Conservation (phyloP, 345 rosid genomes). For the Eucalyptus grandis region DNA sequence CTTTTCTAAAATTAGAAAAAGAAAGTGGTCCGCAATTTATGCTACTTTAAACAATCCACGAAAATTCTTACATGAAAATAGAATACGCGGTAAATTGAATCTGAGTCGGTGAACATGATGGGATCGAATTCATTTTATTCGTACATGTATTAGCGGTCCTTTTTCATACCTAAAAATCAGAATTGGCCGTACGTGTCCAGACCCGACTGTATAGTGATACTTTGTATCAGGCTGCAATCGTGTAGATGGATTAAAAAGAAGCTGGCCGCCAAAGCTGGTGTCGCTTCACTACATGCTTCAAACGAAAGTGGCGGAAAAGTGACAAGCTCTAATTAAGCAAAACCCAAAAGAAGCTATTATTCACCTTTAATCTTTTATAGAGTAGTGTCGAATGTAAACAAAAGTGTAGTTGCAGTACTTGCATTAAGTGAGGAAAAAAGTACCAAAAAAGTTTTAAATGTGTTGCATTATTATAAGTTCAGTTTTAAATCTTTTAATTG, state of each 20-base stretch:
- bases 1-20: background rate
- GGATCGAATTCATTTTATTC: background rate
- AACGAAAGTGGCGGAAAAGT: background rate
- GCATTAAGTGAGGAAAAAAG: background rate
- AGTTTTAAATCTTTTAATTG: accelerated
- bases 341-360: background rate
- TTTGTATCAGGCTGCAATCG: constrained; percentile 16
- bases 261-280: background rate
- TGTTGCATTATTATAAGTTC: no score
- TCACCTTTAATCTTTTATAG: constrained; percentile 20
- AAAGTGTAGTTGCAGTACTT: constrained; percentile 18
- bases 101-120: background rate
- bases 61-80: background rate
- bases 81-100: background rate
- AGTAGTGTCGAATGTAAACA: constrained; percentile 30
- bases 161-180: background rate
- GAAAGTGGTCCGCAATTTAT: background rate
- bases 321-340: background rate
- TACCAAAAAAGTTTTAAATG: background rate
- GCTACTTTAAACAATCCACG: background rate
- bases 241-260: background rate
- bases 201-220: background rate
- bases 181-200: background rate
- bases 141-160: background rate
- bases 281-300: background rate